These are phyloP conservation scores for Lantana camara DNA, from an alignment of 257 asterid species.

Conservation along the genomic window DNA sequence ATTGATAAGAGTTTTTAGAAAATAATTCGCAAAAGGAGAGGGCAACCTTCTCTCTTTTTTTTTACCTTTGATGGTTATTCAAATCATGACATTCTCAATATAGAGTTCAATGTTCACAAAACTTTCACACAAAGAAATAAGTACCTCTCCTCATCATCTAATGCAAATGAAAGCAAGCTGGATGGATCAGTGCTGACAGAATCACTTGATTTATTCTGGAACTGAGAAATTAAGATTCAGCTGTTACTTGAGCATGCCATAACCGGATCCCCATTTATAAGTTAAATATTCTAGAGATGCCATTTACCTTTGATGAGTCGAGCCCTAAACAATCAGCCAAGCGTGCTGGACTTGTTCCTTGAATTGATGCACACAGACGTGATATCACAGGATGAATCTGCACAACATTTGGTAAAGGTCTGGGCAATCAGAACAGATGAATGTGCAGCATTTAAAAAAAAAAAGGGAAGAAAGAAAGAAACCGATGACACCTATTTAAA, in stretches of 20 bases:
- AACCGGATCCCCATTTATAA: not conserved
- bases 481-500: slow-evolving; percentile 12
- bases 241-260: slow-evolving; percentile 28
- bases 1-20: not conserved
- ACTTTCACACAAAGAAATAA: slow-evolving; percentile 21
- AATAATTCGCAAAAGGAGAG: too few species aligned
- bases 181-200: slow-evolving; percentile 64
- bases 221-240: slow-evolving; percentile 47
- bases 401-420: slow-evolving; percentile 30
- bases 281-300: slow-evolving; percentile 26
- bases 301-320: slow-evolving; percentile 84
- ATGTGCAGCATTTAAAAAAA: slow-evolving; percentile 12
- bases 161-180: slow-evolving; percentile 53
- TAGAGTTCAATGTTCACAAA: not conserved
- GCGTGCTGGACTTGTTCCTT: slow-evolving; percentile 97
- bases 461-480: slow-evolving; percentile 23
- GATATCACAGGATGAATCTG: slow-evolving; percentile 99
- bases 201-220: slow-evolving; percentile 77
- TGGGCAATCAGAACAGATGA: slow-evolving; percentile 26
- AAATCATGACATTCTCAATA: not conserved
- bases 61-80: too few species aligned
- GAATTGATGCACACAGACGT: slow-evolving; percentile 92
- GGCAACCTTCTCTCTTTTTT: too few species aligned
- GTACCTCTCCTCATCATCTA: slow-evolving; percentile 88
- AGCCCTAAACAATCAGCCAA: slow-evolving; percentile 99